Conservation (phyloP, 176 grass and related monocot species). For the Areca catechu region DNA sequence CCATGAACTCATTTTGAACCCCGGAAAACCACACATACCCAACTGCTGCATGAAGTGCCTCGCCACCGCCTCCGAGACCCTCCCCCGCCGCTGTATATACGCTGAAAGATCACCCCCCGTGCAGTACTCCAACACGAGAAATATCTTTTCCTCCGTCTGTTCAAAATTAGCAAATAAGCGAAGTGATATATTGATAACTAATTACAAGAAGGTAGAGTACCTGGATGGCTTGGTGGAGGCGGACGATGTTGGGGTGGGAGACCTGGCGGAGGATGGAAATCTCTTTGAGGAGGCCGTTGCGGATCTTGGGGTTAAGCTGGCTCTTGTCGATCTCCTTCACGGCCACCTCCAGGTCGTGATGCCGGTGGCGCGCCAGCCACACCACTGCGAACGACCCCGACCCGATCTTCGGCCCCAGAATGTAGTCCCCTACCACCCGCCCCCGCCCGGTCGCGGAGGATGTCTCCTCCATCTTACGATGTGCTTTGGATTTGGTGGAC, state of each 20-base stretch:
- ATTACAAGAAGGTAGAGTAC: slow-evolving; percentile 1
- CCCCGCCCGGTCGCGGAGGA: too few species aligned
- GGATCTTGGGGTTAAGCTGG: slow-evolving; percentile 25
- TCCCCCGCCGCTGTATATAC: slow-evolving; percentile 19
- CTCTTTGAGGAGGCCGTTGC: slow-evolving; percentile 46
- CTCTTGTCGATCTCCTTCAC: slow-evolving; percentile 60
- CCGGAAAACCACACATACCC: slow-evolving; percentile 14
- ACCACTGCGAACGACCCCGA: slow-evolving; percentile 50
- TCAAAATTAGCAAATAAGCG: not conserved
- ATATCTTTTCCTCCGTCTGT: slow-evolving; percentile 41
- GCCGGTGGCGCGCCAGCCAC: slow-evolving; percentile 33
- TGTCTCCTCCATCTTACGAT: too few species aligned
- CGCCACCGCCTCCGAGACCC: slow-evolving; percentile 33
- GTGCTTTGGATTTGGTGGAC: too few species aligned
- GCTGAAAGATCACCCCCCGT: slow-evolving; percentile 45
- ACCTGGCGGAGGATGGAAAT: slow-evolving; percentile 39
- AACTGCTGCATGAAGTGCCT: slow-evolving; percentile 47
- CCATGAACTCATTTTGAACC: not conserved
- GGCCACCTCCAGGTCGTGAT: slow-evolving; percentile 33
- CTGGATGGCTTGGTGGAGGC: slow-evolving; percentile 44
- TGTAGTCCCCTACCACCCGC: slow-evolving; percentile 40
- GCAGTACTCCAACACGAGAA: slow-evolving; percentile 61
- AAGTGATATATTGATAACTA: too few species aligned
- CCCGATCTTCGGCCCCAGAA: slow-evolving; percentile 32
- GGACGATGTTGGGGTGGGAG: slow-evolving; percentile 59